phyloP scores from a whole-genome alignment of 1,284 basidiomycete species.

The Coniferiporia sulphurascens region DNA sequence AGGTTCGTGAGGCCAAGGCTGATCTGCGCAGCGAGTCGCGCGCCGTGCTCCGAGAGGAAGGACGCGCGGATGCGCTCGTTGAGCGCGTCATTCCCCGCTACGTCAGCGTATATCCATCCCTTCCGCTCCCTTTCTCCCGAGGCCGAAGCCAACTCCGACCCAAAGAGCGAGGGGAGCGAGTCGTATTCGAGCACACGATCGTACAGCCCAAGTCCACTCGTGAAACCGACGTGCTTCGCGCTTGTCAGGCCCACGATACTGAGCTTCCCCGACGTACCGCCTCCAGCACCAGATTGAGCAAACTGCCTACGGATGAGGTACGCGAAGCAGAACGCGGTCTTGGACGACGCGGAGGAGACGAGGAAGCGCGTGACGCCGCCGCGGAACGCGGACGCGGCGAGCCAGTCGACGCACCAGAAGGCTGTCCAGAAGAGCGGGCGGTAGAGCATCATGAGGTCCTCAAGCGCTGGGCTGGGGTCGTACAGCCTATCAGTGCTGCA shows the following conservation, averaged over 20 bases:
- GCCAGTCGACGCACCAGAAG: constrained; percentile 67
- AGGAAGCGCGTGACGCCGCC: constrained; percentile 42
- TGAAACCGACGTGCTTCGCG: constrained; percentile 47
- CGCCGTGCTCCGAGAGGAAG: constrained; percentile 32
- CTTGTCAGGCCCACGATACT: constrained; percentile 56
- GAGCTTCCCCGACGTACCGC: constrained; percentile 17
- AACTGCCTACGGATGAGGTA: constrained; percentile 46
- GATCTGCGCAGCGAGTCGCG: constrained; percentile 37
- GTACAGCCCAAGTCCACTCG: constrained; percentile 46
- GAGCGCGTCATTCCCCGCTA: constrained; percentile 48
- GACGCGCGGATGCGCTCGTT: constrained; percentile 40
- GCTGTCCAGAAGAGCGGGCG: constrained; percentile 66
- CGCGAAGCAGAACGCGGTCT: constrained; percentile 61
- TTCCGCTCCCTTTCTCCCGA: constrained; percentile 23
- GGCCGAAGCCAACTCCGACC: constrained; percentile 19
- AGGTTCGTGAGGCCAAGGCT: constrained; percentile 52
- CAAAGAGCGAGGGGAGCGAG: constrained; percentile 27
- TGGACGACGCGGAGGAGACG: constrained; percentile 60
- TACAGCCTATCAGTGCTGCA: constrained; percentile 53
- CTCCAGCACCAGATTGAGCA: constrained; percentile 18
- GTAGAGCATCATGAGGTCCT: constrained; percentile 62
- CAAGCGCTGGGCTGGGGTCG: constrained; percentile 36
- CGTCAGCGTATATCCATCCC: constrained; percentile 54
- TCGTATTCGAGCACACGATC: constrained; percentile 50
- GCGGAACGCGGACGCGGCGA: constrained; percentile 42